These are phyloP conservation scores for Eucalyptus viminalis DNA, from an alignment of 345 rosid genomes.

Conservation along the genomic window DNA sequence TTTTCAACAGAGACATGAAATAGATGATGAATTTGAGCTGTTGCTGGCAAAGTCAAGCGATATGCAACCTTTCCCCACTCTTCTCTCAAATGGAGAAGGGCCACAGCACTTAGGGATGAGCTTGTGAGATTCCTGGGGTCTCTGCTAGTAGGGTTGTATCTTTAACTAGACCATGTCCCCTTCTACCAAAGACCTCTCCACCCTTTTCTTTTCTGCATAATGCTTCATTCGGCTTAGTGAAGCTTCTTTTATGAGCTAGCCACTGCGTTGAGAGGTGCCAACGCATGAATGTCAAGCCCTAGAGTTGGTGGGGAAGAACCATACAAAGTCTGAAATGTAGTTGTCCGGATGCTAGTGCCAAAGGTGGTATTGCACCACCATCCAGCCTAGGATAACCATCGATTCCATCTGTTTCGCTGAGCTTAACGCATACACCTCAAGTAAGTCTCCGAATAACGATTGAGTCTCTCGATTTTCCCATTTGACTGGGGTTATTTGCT, in stretches of 20 bases:
- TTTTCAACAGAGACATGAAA: not conserved
- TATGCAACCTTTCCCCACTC: not conserved
- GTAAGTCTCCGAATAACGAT: not conserved
- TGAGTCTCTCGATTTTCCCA: not conserved
- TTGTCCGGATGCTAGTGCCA: not conserved
- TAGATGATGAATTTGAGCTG: not conserved
- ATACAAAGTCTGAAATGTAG: not conserved
- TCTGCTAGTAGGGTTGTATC: accelerated
- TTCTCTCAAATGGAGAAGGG: not conserved
- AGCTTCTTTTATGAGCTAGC: not conserved
- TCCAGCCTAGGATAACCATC: not conserved
- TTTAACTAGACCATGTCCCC: not conserved
- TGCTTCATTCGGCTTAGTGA: not conserved
- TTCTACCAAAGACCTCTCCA: not conserved
- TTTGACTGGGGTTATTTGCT: not conserved
- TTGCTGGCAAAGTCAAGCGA: not conserved
- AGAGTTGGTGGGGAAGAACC: not conserved
- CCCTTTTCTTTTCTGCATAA: not conserved
- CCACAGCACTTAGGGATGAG: not conserved
- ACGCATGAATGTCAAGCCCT: not conserved
- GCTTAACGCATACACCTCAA: not conserved
- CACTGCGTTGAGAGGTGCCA: not conserved
- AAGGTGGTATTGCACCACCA: not conserved
- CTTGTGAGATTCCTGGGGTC: not conserved
- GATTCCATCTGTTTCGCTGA: not conserved